Conservation (phyloP, 768 basidiomycete species). For the Lactarius sp. region DNA sequence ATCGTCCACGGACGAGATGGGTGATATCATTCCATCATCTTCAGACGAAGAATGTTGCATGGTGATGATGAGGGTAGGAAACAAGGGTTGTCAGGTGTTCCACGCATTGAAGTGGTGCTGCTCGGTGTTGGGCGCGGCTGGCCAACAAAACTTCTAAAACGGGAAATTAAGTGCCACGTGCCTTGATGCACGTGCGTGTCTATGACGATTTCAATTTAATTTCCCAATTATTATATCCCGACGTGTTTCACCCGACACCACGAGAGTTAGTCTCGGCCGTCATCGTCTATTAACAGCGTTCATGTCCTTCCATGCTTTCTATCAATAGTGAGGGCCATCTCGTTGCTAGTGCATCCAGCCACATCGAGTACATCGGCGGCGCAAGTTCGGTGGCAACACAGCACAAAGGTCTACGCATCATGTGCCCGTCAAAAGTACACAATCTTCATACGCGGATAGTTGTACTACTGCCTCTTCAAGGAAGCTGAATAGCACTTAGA, state of each 20-base stretch:
- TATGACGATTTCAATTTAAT: not conserved
- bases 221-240: not conserved
- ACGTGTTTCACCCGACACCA: not conserved
- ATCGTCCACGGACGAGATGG: slow-evolving; percentile 51
- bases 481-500: not conserved
- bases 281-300: slow-evolving; percentile 12
- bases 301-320: slow-evolving; percentile 6
- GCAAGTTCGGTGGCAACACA: not conserved
- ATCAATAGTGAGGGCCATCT: slow-evolving; percentile 3
- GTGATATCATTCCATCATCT: slow-evolving; percentile 36
- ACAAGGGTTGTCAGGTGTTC: slow-evolving; percentile 2
- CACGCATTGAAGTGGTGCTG: not conserved
- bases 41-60: slow-evolving; percentile 23
- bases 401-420: not conserved
- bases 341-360: slow-evolving; percentile 12
- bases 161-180: slow-evolving; percentile 9
- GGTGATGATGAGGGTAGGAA: slow-evolving; percentile 6
- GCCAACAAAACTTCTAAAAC: not conserved
- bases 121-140: not conserved
- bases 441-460: not conserved
- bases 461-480: not conserved
- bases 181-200: slow-evolving; percentile 5
- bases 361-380: slow-evolving; percentile 6
- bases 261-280: not conserved
- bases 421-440: not conserved